phyloP scores from a whole-genome alignment of 805 yeast genomes.

The Komagataella ulmi region DNA sequence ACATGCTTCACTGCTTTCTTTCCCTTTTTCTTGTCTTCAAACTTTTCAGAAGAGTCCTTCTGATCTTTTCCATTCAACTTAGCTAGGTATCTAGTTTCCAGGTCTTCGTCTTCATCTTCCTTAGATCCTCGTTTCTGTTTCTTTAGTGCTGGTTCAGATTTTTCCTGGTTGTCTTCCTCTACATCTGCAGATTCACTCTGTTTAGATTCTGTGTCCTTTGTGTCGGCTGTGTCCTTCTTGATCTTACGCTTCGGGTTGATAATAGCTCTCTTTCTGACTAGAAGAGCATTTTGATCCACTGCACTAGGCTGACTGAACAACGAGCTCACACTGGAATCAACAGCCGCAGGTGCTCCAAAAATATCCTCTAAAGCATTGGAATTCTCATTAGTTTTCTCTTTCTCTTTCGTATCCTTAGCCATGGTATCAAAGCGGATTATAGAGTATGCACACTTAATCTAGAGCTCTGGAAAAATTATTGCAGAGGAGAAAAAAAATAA shows the following conservation, averaged over 20 bases:
- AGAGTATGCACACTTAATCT: neutral
- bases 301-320: slow-evolving; percentile 29
- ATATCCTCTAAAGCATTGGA: neutral
- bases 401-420: neutral
- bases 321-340: slow-evolving; percentile 17
- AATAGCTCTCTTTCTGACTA: slow-evolving; percentile 9
- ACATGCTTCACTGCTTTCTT: slow-evolving; percentile 9
- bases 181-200: slow-evolving; percentile 11
- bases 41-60: slow-evolving; percentile 6
- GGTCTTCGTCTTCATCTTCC: slow-evolving; percentile 22
- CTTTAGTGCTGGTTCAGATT: slow-evolving; percentile 5
- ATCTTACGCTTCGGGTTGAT: slow-evolving; percentile 5
- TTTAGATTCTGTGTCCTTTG: slow-evolving; percentile 5
- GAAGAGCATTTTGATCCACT: slow-evolving; percentile 20
- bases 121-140: slow-evolving; percentile 8
- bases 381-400: neutral
- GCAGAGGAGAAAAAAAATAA: neutral
- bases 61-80: slow-evolving; percentile 29
- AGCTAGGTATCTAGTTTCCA: slow-evolving; percentile 40
- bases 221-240: slow-evolving; percentile 9
- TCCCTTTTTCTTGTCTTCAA: slow-evolving; percentile 7
- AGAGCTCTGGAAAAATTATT: neutral
- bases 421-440: neutral
- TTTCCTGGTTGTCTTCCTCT: slow-evolving; percentile 12
- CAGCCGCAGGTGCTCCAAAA: slow-evolving; percentile 5